Evolutionary conservation across 768 basidiomycete genomes (phyloP), one percentile per base, ranked within the genome.

Genomic region (Clitopilus passeckerianus): DNA sequence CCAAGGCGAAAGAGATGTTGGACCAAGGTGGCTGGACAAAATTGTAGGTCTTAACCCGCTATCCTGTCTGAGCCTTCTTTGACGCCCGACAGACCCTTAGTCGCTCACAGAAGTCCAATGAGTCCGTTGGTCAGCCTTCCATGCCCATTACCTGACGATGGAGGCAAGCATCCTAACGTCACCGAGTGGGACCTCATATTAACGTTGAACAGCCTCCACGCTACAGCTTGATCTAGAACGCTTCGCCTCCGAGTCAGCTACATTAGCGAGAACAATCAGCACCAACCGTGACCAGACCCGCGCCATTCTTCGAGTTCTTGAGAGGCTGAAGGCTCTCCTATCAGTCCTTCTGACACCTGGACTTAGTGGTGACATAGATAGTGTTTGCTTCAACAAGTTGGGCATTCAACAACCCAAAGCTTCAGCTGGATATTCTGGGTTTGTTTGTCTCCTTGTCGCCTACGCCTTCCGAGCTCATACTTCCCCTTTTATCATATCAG

Each of bases 1-100:
- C 88, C 43, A 94, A 90, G 67, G 93, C 89, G 0, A 82, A 85
- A 54, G 93, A 93, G 54, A 76, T 93, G 58, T 65, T 96, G 5
- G 70, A 68, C 1, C 81, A 90, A 67, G 87, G 88, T 0, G 83
- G 82, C 0, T 98, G 95, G 96, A 71, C 72, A 16, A 79, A 86
- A 56, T 66, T 90, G 96, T 95, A 30, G 27, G 54, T 23, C 10
- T 53, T 30, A 10, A 41, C 37, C n/a, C 37, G 10, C 27, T 41
- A 9, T 14, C 10, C 10, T 41, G 3, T 41, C 27, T 30, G 27
- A 30, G 27, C 4, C 27, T 30, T 30, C 7, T 14, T 9, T 41
- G n/a, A 41, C n/a, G 12, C n/a, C 5, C 37, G 3, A n/a, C 37
- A 41, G 37, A 5, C 37, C 37, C 12, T 41, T 41, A 41, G 5